Base-by-base conservation (phyloP, 2,329 filamentous ascomycete species). In the Trichoderma koningii region DNA sequence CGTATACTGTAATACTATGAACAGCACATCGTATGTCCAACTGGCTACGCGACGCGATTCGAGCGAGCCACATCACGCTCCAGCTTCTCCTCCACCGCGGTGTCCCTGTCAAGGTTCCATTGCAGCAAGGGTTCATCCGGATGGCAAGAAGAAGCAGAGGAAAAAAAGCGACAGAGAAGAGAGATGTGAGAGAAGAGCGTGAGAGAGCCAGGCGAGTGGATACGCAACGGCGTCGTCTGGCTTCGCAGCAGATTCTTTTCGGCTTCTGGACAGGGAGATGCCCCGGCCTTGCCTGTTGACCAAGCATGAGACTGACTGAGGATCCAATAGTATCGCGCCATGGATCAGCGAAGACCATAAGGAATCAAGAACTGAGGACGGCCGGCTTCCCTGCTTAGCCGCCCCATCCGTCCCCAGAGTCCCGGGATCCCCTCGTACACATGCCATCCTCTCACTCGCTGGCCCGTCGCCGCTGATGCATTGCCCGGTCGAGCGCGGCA, bases 401-500 rank as follows among this genome's bases (percentile, higher is more conserved):
- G 61, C 51, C 61, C 60, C 60, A 55, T 63, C 28, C 41, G 41
- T 55, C 60, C 60, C 60, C 60, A 55, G 60, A 63, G 38, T 63
- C 38, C 59, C 50, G 50, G 59, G 59, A 61, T 38, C 44, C 51
- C 48, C 41, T 56, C 55, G 64, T 62, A 63, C 64, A 63, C 64
- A 66, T 63, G 64, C 64, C 64, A 57, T 28, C 7, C 47, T 66
- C 12, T 59, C 38, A 63, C 57, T 63, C 65, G 59, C 50, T 50
- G 53, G 60, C 3, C 34, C 38, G 64, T n/a, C 57, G 59, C 59
- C 53, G 47, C 56, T 51, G 59, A 57, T 59, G 53, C 53, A 66
- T 45, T 44, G 60, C 64, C 51, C 21, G 44, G 34, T 52, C 53
- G 42, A 64, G 45, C 17, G 62, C 62, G 55, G 64, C 52, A 66